phyloP scores from a whole-genome alignment of 2,329 filamentous ascomycete species.

The Aspergillus aculeatus region DNA sequence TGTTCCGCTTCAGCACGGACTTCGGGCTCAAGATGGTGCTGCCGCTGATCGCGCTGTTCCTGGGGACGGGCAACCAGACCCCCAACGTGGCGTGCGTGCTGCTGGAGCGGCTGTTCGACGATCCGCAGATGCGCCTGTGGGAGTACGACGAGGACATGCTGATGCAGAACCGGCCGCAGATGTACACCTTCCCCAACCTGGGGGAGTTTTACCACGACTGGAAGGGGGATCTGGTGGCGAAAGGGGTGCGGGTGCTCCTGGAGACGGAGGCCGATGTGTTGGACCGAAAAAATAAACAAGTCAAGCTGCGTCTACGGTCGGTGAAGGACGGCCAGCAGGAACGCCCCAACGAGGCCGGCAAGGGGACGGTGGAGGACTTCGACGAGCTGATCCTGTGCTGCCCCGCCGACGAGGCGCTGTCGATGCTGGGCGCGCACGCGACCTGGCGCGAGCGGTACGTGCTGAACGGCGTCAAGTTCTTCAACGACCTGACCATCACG shows the following conservation, averaged over 20 bases:
- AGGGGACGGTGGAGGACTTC: slow-evolving; percentile 48
- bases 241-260: slow-evolving; percentile 57
- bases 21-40: slow-evolving; percentile 71
- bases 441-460: slow-evolving; percentile 64
- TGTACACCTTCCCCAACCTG: slow-evolving; percentile 63
- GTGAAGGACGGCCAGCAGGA: not conserved
- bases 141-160: slow-evolving; percentile 57
- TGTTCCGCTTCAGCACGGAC: slow-evolving; percentile 68
- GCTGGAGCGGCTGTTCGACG: slow-evolving; percentile 60
- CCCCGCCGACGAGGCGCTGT: slow-evolving; percentile 55
- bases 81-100: slow-evolving; percentile 69
- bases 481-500: slow-evolving; percentile 62
- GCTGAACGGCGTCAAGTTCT: slow-evolving; percentile 67
- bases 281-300: slow-evolving; percentile 45
- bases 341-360: not conserved
- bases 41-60: slow-evolving; percentile 69
- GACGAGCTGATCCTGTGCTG: slow-evolving; percentile 62
- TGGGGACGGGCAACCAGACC: slow-evolving; percentile 73
- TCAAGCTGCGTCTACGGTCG: slow-evolving; percentile 42
- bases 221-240: slow-evolving; percentile 51
- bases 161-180: slow-evolving; percentile 54
- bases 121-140: slow-evolving; percentile 61
- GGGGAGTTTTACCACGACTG: slow-evolving; percentile 58
- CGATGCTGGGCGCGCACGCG: slow-evolving; percentile 52
- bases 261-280: slow-evolving; percentile 38